phyloP scores from a whole-genome alignment of 768 basidiomycete genomes.

The Tricholoma flavovirens region DNA sequence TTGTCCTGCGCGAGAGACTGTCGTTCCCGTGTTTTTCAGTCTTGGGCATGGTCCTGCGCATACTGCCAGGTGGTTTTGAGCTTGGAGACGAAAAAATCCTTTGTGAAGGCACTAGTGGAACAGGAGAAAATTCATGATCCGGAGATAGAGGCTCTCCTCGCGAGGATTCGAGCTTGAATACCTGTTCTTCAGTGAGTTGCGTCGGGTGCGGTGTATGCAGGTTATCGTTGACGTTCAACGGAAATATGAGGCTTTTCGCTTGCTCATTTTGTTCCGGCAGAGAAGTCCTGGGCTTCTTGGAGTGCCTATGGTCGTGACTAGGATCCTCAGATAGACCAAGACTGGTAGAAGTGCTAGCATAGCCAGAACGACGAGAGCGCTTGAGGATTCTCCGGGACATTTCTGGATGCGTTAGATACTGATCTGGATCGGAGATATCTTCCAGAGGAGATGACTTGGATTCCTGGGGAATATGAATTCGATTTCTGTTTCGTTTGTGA shows the following conservation, averaged over 20 bases:
- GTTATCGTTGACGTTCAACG: background rate
- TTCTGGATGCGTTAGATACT: conserved; percentile 10
- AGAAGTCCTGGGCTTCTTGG: conserved; percentile 11
- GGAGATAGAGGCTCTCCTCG: conserved; percentile 5
- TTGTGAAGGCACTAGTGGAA: conserved; percentile 6
- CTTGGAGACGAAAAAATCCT: background rate
- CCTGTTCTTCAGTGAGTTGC: conserved; percentile 10
- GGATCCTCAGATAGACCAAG: background rate
- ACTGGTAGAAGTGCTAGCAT: background rate
- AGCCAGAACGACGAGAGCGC: conserved; percentile 12
- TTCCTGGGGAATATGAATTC: background rate
- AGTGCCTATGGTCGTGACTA: background rate
- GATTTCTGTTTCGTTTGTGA: conserved; percentile 9
- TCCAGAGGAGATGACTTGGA: conserved; percentile 9
- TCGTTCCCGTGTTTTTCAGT: background rate
- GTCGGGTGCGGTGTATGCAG: conserved; percentile 16
- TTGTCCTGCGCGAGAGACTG: conserved; percentile 8
- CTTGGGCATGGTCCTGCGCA: background rate
- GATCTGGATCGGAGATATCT: conserved; percentile 9
- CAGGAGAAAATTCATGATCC: conserved; percentile 13
- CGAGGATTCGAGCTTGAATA: conserved; percentile 12
- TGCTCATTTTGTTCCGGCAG: background rate
- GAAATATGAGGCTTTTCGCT: background rate
- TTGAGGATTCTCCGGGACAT: conserved; percentile 16
- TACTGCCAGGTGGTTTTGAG: background rate